Evolutionary conservation across 805 yeast genomes (phyloP).

Genomic region (Blastobotrys americana): DNA sequence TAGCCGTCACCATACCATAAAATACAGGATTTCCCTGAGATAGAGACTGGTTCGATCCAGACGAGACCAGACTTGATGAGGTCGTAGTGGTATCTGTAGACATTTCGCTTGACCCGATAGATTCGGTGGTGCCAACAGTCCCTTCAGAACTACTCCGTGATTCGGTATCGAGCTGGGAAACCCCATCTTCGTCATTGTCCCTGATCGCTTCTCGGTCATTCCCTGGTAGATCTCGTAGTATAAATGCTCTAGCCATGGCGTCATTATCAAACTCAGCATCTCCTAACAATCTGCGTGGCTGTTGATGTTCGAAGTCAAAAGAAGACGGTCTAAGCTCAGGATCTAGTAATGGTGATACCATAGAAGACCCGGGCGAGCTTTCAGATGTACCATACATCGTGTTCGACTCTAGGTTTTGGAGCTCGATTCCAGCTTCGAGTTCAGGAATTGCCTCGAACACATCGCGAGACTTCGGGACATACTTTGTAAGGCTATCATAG

Average conservation of each 20-base stretch:
- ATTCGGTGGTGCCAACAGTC: not conserved
- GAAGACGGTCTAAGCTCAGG: not conserved
- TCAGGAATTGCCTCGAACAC: not conserved
- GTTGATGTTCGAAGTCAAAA: no score
- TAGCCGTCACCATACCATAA: slow-evolving; percentile 14
- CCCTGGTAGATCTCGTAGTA: not conserved
- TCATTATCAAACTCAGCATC: no score
- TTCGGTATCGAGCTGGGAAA: not conserved
- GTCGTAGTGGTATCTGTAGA: not conserved
- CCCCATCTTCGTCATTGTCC: not conserved
- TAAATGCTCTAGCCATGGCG: no score
- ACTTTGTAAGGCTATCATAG: not conserved
- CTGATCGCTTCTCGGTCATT: not conserved
- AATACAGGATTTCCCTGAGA: not conserved
- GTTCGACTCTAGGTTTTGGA: not conserved
- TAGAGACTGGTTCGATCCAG: not conserved
- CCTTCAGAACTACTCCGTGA: not conserved
- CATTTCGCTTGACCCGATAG: not conserved
- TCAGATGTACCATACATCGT: not conserved
- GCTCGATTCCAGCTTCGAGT: not conserved
- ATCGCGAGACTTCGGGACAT: not conserved
- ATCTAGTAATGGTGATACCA: not conserved
- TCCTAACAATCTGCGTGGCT: no score
- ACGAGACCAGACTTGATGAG: not conserved
- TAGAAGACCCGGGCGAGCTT: not conserved